A percentile compares a stretch with the other conserved stretches of the same genome.
These are phyloP conservation scores for Suillus placidus DNA, from an alignment of 768 basidiomycete species.

Conservation along the genomic window DNA sequence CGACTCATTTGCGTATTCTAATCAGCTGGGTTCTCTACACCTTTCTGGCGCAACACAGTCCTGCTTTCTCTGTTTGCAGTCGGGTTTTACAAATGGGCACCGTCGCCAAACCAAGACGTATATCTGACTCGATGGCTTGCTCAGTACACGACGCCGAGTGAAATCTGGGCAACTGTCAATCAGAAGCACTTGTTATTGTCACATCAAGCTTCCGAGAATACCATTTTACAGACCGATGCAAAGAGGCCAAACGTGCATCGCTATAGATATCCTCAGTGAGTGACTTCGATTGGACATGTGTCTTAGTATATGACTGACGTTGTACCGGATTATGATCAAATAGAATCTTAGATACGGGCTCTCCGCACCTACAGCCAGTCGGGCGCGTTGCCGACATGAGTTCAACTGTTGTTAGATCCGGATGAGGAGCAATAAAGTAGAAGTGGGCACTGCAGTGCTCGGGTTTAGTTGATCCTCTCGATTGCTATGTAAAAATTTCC, in stretches of 20 bases:
- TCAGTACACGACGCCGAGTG: slow-evolving; percentile 53
- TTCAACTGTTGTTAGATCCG: slow-evolving; percentile 37
- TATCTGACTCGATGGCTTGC: slow-evolving; percentile 70
- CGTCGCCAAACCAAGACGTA: slow-evolving; percentile 58
- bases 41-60: slow-evolving; percentile 69
- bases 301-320: slow-evolving; percentile 8
- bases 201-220: slow-evolving; percentile 41
- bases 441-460: neutral
- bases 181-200: slow-evolving; percentile 55
- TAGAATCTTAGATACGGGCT: slow-evolving; percentile 61
- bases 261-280: slow-evolving; percentile 76
- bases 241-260: slow-evolving; percentile 55
- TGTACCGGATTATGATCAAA: slow-evolving; percentile 13
- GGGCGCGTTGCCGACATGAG: slow-evolving; percentile 46
- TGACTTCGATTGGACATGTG: neutral
- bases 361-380: slow-evolving; percentile 62
- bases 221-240: slow-evolving; percentile 46
- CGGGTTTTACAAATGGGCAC: slow-evolving; percentile 70
- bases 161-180: slow-evolving; percentile 58
- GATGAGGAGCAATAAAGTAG: slow-evolving; percentile 1
- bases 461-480: neutral
- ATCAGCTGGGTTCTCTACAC: slow-evolving; percentile 55
- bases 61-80: slow-evolving; percentile 52
- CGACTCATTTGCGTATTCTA: slow-evolving; percentile 23
- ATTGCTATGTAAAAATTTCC: neutral